These are phyloP conservation scores for Corrigiola litoralis DNA, from an alignment of 179 eudicot species.

Conservation along the genomic window DNA sequence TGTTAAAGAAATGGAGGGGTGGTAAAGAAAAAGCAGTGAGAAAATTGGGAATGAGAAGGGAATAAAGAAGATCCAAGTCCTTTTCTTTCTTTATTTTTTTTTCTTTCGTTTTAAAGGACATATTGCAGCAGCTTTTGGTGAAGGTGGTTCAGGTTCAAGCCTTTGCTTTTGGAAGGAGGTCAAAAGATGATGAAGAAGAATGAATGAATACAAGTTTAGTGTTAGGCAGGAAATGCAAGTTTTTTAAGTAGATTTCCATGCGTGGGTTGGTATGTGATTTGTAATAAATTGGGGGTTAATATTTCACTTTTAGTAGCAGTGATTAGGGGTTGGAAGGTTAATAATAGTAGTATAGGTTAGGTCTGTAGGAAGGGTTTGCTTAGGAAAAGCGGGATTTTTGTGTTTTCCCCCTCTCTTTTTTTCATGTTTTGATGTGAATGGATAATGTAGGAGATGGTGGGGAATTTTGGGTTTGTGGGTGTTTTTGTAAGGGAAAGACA, in stretches of 20 bases:
- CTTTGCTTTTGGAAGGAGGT: slow-evolving; percentile 18
- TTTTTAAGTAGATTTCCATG: slow-evolving; percentile 11
- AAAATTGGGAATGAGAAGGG: slow-evolving; percentile 12
- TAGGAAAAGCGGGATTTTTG: slow-evolving; percentile 18
- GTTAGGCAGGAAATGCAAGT: slow-evolving; percentile 14
- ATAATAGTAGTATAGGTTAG: neutral
- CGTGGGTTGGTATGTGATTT: slow-evolving; percentile 2
- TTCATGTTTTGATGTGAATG: neutral
- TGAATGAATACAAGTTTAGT: neutral
- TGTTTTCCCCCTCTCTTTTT: slow-evolving; percentile 4
- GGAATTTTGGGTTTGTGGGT: no score
- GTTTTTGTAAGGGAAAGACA: no score
- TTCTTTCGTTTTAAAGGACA: slow-evolving; percentile 20
- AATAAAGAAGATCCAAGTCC: slow-evolving; percentile 10
- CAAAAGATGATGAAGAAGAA: neutral
- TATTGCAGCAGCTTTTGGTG: slow-evolving; percentile 30
- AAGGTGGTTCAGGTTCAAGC: slow-evolving; percentile 11
- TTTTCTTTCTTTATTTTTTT: neutral
- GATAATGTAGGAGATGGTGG: no score
- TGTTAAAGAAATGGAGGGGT: neutral
- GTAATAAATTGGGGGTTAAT: slow-evolving; percentile 10
- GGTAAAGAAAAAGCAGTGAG: neutral
- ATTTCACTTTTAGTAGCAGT: neutral
- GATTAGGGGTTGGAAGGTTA: neutral
- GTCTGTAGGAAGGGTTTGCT: neutral